Base-by-base conservation (phyloP, 108 stramenopile species). In the Nitzschia sp. region DNA sequence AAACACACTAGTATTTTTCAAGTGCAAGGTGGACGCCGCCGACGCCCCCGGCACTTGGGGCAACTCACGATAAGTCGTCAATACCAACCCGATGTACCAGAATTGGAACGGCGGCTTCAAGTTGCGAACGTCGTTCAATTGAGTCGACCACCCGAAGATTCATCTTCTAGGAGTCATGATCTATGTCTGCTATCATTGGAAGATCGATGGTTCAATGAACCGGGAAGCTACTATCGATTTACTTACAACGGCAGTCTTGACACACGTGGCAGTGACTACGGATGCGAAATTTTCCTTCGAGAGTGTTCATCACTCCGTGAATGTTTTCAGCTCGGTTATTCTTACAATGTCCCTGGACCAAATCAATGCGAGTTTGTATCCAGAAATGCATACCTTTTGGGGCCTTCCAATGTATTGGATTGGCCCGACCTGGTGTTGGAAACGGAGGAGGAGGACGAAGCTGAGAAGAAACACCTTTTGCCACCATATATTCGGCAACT, bases 281-380 rank as follows among this genome's bases (percentile, higher is more conserved):
- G 19, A 21, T 50, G 48, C 48, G 19, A 50, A 50, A 4, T 50
- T 5, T 50, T 50, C 19, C 48, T 50, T 22, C 13, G 21, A n/a
- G 48, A 50, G 9, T 50, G 4, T 22, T 19, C 48, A n/a, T 16
- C 48, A 21, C 48, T 50, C 19, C 17, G 19, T 21, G 16, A 50
- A 50, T 50, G 21, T 21, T 50, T 50, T 50, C 48, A 50, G 21
- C 19, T 50, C 17, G 48, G 48, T 19, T 21, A 50, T 21, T 50
- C 48, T 4, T 21, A 8, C 13, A 50, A 21, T 22, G 9, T 50
- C 4, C 16, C 19, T 22, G 48, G 48, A 11, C 4, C 19, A 4
- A 50, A 50, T 50, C 48, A 50, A n/a, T 50, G 48, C 21, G 48
- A 50, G 19, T 50, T 50, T 21, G 48, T 50, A 50, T 22, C 48